Evolutionary conservation across 306 rosid genomes (phyloP).

Genomic region (Astragalus glycyphyllos): DNA sequence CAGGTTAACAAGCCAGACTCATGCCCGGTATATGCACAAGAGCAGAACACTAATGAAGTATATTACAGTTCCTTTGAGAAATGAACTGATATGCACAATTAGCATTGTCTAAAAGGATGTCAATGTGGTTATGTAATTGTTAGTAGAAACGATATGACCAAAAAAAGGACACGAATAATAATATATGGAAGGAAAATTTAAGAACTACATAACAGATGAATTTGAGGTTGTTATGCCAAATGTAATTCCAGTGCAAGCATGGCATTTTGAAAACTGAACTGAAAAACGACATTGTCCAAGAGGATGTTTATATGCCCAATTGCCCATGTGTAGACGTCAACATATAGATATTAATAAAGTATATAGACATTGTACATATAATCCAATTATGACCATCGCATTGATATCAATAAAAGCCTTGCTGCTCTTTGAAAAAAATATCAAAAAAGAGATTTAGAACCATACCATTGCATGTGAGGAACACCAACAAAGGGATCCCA

Average conservation of each 20-base stretch:
- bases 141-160: conserved; percentile 34
- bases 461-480: conserved; percentile 91
- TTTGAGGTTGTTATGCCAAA: conserved; percentile 15
- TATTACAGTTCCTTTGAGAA: background rate
- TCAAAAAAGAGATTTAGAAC: conserved; percentile 82
- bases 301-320: background rate
- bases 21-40: conserved; percentile 2
- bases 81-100: background rate
- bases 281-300: conserved; percentile 14
- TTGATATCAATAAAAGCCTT: conserved; percentile 47
- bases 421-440: conserved; percentile 61
- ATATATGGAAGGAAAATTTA: background rate
- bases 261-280: background rate
- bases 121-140: conserved; percentile 13
- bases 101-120: conserved; percentile 5
- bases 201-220: background rate
- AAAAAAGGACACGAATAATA: background rate
- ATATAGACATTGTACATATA: conserved; percentile 7
- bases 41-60: background rate
- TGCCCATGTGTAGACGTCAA: conserved; percentile 3
- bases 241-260: conserved; percentile 10
- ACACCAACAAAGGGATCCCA: conserved; percentile 90
- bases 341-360: too few species aligned
- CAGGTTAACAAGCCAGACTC: conserved; percentile 10
- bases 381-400: conserved; percentile 44